phyloP scores from a whole-genome alignment of 2,329 filamentous ascomycete genomes.

The Neonectria sp. region DNA sequence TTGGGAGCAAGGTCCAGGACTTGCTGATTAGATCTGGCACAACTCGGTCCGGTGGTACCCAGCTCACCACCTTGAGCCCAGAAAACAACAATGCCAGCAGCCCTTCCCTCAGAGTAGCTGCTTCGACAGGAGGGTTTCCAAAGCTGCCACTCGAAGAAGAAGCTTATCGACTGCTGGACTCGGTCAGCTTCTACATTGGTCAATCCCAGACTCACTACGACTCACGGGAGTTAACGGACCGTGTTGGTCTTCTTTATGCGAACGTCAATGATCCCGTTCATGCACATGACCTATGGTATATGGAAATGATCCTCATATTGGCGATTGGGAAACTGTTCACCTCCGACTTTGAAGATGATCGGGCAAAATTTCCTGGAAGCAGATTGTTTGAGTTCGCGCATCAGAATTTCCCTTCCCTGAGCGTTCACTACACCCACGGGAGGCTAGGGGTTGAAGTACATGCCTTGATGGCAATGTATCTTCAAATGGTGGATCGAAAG shows the following conservation, averaged over 20 bases:
- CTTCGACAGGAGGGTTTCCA: background rate
- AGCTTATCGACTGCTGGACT: constrained; percentile 2
- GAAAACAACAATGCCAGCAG: background rate
- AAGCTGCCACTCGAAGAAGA: constrained; percentile 7
- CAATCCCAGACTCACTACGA: constrained; percentile 15
- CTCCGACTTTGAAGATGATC: background rate
- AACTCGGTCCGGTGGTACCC: background rate
- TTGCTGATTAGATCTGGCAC: constrained; percentile 9
- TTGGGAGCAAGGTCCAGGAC: constrained; percentile 9
- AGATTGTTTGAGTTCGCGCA: constrained; percentile 4
- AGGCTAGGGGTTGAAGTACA: constrained; percentile 21
- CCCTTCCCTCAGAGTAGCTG: background rate
- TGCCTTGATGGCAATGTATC: constrained; percentile 27
- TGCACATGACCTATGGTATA: constrained; percentile 1
- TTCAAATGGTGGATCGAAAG: constrained; percentile 25
- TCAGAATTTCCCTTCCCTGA: constrained; percentile 11
- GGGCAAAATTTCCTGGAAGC: background rate
- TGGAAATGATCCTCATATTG: constrained; percentile 9
- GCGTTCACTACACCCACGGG: constrained; percentile 15
- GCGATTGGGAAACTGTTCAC: constrained; percentile 8
- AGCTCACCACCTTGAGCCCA: background rate
- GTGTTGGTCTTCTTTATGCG: constrained; percentile 4
- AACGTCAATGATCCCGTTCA: background rate
- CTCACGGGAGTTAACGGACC: constrained; percentile 6
- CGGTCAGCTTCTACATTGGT: constrained; percentile 10